These are phyloP conservation scores for Musa itinerans DNA, from an alignment of 176 grass and related monocot genomes.

Conservation along the genomic window DNA sequence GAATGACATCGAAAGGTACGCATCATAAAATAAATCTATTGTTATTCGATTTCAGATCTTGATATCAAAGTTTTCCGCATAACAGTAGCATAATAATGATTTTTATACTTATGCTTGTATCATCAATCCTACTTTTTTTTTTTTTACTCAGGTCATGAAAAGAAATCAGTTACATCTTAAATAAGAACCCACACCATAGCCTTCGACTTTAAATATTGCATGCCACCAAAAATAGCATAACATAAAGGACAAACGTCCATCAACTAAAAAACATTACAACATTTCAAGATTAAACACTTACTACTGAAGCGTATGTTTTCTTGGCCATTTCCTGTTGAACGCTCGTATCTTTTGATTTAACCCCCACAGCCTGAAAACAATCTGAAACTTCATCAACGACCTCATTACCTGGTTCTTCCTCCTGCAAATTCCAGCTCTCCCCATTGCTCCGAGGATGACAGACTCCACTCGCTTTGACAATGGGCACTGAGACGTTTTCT, in stretches of 20 bases:
- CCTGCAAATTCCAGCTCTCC: neutral
- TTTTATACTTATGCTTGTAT: too few relatives aligned
- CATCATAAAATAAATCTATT: too few relatives aligned
- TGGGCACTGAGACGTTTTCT: neutral
- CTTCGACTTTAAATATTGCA: neutral
- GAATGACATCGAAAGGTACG: too few relatives aligned
- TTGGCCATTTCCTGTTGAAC: slow-evolving; percentile 41
- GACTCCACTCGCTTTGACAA: neutral
- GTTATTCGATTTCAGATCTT: too few relatives aligned
- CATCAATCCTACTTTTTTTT: too few relatives aligned
- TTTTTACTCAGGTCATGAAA: too few relatives aligned
- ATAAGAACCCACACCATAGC: too few relatives aligned
- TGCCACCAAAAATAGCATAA: neutral
- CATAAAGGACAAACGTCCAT: neutral
- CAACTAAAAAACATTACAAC: slow-evolving; percentile 7
- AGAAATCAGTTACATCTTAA: too few relatives aligned
- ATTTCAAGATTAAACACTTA: slow-evolving; percentile 30
- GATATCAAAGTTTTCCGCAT: too few relatives aligned
- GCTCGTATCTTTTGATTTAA: slow-evolving; percentile 1
- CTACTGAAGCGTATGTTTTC: slow-evolving; percentile 91
- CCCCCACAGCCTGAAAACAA: neutral
- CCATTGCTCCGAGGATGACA: neutral
- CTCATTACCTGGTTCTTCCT: neutral
- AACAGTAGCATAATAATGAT: too few relatives aligned
- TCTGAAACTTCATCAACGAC: neutral